These are phyloP conservation scores for Arachnomyces sp. DNA, from an alignment of 2,329 filamentous ascomycete species.

Conservation along the genomic window DNA sequence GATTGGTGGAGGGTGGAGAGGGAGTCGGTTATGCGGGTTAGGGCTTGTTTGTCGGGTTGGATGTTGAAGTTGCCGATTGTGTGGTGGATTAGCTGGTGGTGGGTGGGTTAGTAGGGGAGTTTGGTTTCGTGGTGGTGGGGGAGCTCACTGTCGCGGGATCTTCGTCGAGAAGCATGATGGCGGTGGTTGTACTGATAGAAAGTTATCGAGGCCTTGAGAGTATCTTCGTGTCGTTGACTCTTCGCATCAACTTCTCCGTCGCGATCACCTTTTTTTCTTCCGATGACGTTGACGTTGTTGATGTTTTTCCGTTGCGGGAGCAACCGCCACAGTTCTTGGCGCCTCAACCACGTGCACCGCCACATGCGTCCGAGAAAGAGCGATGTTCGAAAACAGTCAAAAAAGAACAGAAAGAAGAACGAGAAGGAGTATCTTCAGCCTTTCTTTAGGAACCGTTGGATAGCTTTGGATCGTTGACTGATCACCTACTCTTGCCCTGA, in stretches of 20 bases:
- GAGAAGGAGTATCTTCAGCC: no score
- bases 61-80: constrained; percentile 96
- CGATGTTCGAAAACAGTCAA: no score
- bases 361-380: constrained; percentile 16
- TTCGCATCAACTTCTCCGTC: no score
- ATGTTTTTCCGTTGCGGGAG: constrained; percentile 28
- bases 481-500: no score
- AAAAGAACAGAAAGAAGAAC: no score
- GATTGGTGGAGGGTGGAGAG: constrained; percentile 75
- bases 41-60: constrained; percentile 71
- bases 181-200: constrained; percentile 9
- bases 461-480: no score
- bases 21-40: constrained; percentile 76
- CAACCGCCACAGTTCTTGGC: constrained; percentile 27
- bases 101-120: constrained; percentile 5
- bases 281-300: no score
- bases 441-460: no score
- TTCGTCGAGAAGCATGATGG: constrained; percentile 86
- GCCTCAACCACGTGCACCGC: constrained; percentile 19
- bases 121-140: constrained; percentile 4
- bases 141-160: constrained; percentile 69
- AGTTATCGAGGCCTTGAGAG: no score
- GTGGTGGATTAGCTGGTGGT: constrained; percentile 70
- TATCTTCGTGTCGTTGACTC: no score
- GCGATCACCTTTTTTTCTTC: no score